A percentile compares a stretch with the other conserved stretches of the same genome.
Conservation (phyloP, 495 filamentous ascomycete genomes). For the Clohesyomyces aquaticus region DNA sequence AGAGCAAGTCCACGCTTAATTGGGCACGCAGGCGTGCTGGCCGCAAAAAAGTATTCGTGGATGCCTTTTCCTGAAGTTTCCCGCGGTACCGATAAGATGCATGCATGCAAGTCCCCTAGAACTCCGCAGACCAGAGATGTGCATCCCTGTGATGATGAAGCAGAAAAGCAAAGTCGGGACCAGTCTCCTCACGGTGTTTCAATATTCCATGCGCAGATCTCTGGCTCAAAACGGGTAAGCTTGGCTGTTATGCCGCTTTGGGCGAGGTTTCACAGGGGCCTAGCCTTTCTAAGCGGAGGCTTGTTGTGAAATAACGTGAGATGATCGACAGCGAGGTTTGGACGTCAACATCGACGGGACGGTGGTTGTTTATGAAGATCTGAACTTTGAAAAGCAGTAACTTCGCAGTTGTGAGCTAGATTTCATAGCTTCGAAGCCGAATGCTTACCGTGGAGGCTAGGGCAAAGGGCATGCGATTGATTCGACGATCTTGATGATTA, state of each 20-base stretch:
- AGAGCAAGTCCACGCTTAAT: too few species aligned
- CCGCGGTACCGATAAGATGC: not conserved
- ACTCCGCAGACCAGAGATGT: not conserved
- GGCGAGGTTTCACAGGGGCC: not conserved
- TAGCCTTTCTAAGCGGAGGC: not conserved
- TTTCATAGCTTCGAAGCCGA: too few species aligned
- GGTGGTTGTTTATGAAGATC: too few species aligned
- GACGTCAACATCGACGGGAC: not conserved
- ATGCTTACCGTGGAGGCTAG: too few species aligned
- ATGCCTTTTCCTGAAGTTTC: not conserved
- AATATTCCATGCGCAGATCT: constrained; percentile 8
- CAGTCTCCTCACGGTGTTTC: not conserved
- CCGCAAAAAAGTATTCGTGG: not conserved
- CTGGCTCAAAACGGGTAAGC: not conserved
- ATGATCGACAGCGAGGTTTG: not conserved
- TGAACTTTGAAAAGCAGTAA: not conserved
- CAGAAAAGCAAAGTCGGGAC: not conserved
- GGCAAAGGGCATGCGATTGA: too few species aligned
- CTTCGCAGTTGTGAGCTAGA: too few species aligned
- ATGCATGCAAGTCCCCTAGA: not conserved
- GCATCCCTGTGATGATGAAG: not conserved
- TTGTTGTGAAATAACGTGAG: not conserved
- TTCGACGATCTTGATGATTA: too few species aligned
- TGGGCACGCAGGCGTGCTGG: too few species aligned
- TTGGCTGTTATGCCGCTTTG: not conserved